Base-by-base conservation (phyloP, 2,329 filamentous ascomycete species). In the Fusarium algeriense region DNA sequence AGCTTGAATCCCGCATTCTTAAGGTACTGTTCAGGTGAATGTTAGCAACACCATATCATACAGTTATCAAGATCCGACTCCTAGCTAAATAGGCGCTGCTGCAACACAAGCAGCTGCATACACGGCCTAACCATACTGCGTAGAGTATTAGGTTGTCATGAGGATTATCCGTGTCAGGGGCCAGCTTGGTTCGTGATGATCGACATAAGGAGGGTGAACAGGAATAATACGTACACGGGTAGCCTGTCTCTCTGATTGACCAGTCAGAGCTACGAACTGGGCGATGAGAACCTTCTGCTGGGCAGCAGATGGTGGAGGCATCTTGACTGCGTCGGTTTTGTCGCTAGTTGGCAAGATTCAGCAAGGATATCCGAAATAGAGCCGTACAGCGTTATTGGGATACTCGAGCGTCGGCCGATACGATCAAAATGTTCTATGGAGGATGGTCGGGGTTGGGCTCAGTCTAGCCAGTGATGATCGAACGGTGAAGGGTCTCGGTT, bases 1-100 rank as follows among this genome's bases (percentile, higher is more conserved):
- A 89, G 76, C 75, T 84, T 86, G 76, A 85, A 89, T 48, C 81
- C 81, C 9, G 83, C 76, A 49, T 80, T 82, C 72, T 84, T 88
- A 26, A 87, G 80, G 69, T 80, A 87, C 86, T 88, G 66, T 63
- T 65, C 58, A 38, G 65, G 46, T 52, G 14, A 55, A 57, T 64
- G 67, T 79, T 73, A 79, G 78, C 73, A 60, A 50, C 64, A 59
- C 57, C 59, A 64, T 59, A 23, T 43, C 59, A 60, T 44, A 50
- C 38, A 46, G 41, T 28, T 53, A 66, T 55, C 55, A 70, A 65
- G 32, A 23, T 59, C 44, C 60, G 62, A 56, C 59, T 50, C 58
- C 55, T 63, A 61, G 65, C 57, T 69, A 49, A 73, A 67, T 56
- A 37, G 64, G 64, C 67, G 63, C 70, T 65, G 61, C 73, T 70